Percentiles rank a stretch among this genome's conserved stretches.
These are phyloP conservation scores for Melampsora americana DNA, from an alignment of 1,284 basidiomycete genomes.

Conservation along the genomic window DNA sequence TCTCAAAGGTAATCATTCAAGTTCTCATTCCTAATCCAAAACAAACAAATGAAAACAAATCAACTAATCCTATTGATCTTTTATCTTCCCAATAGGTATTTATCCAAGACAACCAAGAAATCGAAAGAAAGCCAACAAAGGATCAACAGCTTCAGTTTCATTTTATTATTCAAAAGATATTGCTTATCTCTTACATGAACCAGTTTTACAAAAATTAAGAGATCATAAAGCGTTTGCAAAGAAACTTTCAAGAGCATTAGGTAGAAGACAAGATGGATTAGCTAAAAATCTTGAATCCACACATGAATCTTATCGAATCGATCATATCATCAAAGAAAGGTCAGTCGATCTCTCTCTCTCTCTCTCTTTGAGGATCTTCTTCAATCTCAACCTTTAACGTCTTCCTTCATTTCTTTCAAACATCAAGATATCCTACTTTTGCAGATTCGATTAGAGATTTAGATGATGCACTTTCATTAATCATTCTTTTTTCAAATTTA, in stretches of 20 bases:
- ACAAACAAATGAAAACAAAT: too few relatives aligned
- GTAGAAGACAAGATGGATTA: slow-evolving; percentile 87
- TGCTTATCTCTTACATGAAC: slow-evolving; percentile 94
- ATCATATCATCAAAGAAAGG: slow-evolving; percentile 98
- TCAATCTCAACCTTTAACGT: background rate
- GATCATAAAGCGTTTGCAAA: slow-evolving; percentile 99
- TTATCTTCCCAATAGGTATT: slow-evolving; percentile 65
- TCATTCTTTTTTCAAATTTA: slow-evolving; percentile 84
- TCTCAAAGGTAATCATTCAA: slow-evolving; percentile 79
- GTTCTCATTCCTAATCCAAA: background rate
- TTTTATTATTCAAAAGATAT: slow-evolving; percentile 99
- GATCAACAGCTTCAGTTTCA: slow-evolving; percentile 89
- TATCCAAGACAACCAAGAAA: slow-evolving; percentile 92
- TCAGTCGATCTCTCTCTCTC: slow-evolving; percentile 52
- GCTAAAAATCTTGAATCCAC: slow-evolving; percentile 89
- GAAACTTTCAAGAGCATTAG: slow-evolving; percentile 88
- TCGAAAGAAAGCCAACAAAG: slow-evolving; percentile 94
- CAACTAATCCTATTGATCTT: background rate
- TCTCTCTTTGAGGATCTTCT: slow-evolving; percentile 7
- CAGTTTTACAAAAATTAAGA: slow-evolving; percentile 86
- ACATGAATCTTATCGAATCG: slow-evolving; percentile 68
- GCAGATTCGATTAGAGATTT: slow-evolving; percentile 92
- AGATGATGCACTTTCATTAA: slow-evolving; percentile 93
- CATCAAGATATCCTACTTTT: slow-evolving; percentile 86
- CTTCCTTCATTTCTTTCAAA: background rate